Conservation (phyloP, 163 green algal genomes). For the Scenedesmus sp. region DNA sequence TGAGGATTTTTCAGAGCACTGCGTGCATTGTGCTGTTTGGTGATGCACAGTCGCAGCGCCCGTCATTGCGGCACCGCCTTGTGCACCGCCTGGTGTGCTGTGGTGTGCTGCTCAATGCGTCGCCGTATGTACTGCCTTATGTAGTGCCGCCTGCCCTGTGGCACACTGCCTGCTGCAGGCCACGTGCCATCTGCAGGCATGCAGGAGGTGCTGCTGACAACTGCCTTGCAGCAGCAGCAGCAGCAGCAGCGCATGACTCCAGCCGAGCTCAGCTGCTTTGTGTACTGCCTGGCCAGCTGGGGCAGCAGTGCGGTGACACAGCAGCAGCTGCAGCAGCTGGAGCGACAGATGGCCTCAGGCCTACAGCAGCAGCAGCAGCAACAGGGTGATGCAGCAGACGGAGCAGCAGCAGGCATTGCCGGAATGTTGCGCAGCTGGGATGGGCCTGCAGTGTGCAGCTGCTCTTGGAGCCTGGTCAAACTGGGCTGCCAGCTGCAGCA, state of each 20-base stretch:
- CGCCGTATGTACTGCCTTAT: not conserved
- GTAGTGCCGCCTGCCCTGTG: not conserved
- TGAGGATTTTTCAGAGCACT: no score
- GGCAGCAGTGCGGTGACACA: not conserved
- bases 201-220: not conserved
- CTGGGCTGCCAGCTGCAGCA: slow-evolving; percentile 16
- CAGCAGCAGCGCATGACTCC: slow-evolving; percentile 15
- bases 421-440: not conserved
- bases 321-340: slow-evolving; percentile 37
- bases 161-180: slow-evolving; percentile 7
- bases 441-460: slow-evolving; percentile 37
- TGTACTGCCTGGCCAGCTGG: slow-evolving; percentile 30
- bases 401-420: slow-evolving; percentile 10
- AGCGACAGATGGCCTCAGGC: slow-evolving; percentile 15
- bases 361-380: slow-evolving; percentile 24
- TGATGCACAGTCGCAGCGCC: no score
- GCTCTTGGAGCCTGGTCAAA: not conserved
- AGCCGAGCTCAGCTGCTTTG: slow-evolving; percentile 36
- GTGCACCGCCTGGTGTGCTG: not conserved
- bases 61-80: not conserved
- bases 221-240: slow-evolving; percentile 29
- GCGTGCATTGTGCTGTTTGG: no score
- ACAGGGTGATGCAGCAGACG: not conserved
- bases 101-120: not conserved
- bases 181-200: not conserved